Percentiles rank a stretch among this genome's conserved stretches.
Conservation (phyloP, 805 yeast genomes). For the Metschnikowia koreensis region DNA sequence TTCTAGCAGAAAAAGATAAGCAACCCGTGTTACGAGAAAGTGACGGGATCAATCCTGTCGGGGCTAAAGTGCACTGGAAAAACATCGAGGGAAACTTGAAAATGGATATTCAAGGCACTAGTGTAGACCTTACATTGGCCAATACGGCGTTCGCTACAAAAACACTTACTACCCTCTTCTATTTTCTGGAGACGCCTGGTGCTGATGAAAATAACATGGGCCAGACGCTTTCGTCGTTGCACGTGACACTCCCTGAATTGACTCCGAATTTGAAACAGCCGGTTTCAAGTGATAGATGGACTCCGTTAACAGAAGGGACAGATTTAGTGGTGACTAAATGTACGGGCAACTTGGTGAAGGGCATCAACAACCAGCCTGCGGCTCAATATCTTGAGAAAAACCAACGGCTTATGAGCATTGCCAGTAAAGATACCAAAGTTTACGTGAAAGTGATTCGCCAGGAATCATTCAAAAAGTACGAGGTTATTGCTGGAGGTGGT, state of each 20-base stretch:
- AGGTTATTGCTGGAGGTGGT: conserved; percentile 72
- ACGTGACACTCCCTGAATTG: conserved; percentile 24
- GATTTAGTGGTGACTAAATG: conserved; percentile 46
- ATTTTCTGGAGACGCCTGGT: conserved; percentile 23
- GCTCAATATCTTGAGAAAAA: conserved; percentile 53
- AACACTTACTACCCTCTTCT: conserved; percentile 35
- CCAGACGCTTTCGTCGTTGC: conserved; percentile 28
- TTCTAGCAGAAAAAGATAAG: conserved; percentile 25
- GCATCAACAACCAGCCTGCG: conserved; percentile 55
- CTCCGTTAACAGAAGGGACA: conserved; percentile 24
- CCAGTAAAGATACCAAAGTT: conserved; percentile 44
- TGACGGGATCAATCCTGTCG: conserved; percentile 36
- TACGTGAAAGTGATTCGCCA: conserved; percentile 31
- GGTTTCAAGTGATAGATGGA: conserved; percentile 31
- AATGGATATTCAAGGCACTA: conserved; percentile 17
- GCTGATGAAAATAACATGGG: conserved; percentile 23
- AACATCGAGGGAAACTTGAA: conserved; percentile 24
- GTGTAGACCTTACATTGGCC: conserved; percentile 31
- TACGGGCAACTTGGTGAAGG: conserved; percentile 58
- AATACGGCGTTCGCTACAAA: conserved; percentile 40
- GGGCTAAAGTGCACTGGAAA: conserved; percentile 41
- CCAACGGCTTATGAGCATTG: conserved; percentile 34
- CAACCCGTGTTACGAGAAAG: conserved; percentile 26
- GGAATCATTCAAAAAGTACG: conserved; percentile 28
- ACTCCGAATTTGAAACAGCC: conserved; percentile 7